Conservation (phyloP, 768 basidiomycete genomes). For the Lentinula guzmanii region DNA sequence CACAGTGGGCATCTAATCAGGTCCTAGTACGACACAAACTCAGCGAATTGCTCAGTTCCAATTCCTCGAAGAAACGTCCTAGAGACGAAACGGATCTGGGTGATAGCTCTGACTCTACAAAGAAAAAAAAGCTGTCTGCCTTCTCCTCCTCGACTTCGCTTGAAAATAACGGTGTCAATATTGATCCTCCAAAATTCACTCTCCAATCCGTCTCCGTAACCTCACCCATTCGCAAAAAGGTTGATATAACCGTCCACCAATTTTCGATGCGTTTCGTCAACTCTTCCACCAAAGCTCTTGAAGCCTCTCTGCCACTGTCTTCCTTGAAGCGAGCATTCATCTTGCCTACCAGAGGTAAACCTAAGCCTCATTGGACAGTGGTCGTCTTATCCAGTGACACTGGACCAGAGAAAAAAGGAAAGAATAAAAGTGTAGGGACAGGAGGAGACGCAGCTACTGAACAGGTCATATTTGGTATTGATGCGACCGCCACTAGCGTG, state of each 20-base stretch:
- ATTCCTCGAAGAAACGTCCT: slow-evolving; percentile 22
- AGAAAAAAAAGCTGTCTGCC: slow-evolving; percentile 27
- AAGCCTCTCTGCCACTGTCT: slow-evolving; percentile 45
- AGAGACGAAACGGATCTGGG: not conserved
- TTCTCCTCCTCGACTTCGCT: not conserved
- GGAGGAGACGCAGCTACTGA: slow-evolving; percentile 63
- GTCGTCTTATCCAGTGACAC: slow-evolving; percentile 46
- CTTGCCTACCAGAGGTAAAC: slow-evolving; percentile 68
- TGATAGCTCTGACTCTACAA: slow-evolving; percentile 17
- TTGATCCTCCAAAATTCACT: slow-evolving; percentile 47
- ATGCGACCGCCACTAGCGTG: slow-evolving; percentile 43
- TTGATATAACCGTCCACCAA: slow-evolving; percentile 54
- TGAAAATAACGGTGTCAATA: slow-evolving; percentile 12
- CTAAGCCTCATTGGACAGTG: slow-evolving; percentile 45
- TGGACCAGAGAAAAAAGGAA: slow-evolving; percentile 68
- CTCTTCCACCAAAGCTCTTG: slow-evolving; percentile 40
- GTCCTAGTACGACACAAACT: slow-evolving; percentile 21
- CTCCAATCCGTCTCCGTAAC: slow-evolving; percentile 63
- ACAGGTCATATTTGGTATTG: slow-evolving; percentile 69
- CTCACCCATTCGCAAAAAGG: slow-evolving; percentile 72
- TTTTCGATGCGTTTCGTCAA: slow-evolving; percentile 47
- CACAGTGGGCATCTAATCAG: slow-evolving; percentile 35
- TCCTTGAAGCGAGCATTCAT: slow-evolving; percentile 58
- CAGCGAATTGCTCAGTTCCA: slow-evolving; percentile 18
- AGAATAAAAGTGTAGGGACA: slow-evolving; percentile 48